Percentiles rank a stretch among this genome's conserved stretches.
Conservation (phyloP, 345 rosid genomes). For the Leavenworthia alabamica region DNA sequence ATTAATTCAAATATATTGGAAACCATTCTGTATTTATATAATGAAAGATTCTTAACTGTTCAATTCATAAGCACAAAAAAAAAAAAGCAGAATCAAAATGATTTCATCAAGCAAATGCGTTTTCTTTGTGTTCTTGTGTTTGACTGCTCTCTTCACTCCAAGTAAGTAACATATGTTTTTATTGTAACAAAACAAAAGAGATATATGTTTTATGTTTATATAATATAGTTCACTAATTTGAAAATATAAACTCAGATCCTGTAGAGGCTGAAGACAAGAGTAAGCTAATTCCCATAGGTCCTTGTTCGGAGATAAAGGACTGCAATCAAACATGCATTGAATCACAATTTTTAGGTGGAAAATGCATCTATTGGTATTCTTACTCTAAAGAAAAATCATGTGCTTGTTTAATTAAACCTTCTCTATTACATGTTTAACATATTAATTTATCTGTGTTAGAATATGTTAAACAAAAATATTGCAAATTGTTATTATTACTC, state of each 20-base stretch:
- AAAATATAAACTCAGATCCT: slow-evolving; percentile 6
- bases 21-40: background rate
- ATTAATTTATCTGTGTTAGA: background rate
- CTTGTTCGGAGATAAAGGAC: slow-evolving; percentile 3
- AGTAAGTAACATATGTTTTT: slow-evolving; percentile 13
- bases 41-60: background rate
- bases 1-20: background rate
- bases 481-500: background rate
- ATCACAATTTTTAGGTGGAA: slow-evolving; percentile 13
- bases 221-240: background rate
- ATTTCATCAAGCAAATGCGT: background rate
- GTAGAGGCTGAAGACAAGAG: slow-evolving; percentile 15
- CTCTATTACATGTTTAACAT: background rate
- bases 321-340: slow-evolving; percentile 24
- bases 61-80: background rate
- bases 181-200: background rate
- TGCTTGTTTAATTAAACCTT: slow-evolving; percentile 12
- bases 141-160: background rate
- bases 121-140: slow-evolving; percentile 1
- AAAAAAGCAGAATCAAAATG: background rate
- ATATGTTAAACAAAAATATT: background rate
- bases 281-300: slow-evolving; percentile 20
- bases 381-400: background rate
- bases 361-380: slow-evolving; percentile 21
- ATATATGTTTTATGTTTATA: background rate